A percentile compares a stretch with the other conserved stretches of the same genome.
Conservation (phyloP, 768 basidiomycete species). For the Pleurotus salmoneostramineus region DNA sequence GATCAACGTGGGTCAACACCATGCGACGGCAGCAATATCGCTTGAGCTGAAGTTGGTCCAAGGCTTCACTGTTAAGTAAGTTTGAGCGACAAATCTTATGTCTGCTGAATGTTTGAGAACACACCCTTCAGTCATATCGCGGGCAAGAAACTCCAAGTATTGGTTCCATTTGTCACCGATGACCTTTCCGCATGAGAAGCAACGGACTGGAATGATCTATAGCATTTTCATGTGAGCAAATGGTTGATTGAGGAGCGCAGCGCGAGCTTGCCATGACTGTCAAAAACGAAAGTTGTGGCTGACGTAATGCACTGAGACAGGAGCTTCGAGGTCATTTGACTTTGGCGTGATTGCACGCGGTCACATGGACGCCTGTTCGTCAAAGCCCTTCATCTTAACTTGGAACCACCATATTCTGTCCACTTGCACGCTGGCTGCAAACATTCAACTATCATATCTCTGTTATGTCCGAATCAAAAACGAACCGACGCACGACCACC, state of each 20-base stretch:
- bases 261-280: no score
- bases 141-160: constrained; percentile 78
- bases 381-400: not conserved
- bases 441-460: not conserved
- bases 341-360: not conserved
- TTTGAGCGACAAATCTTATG: not conserved
- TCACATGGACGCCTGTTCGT: not conserved
- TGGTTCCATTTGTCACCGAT: constrained; percentile 94
- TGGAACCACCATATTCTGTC: not conserved
- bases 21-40: constrained; percentile 96
- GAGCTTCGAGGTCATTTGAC: not conserved
- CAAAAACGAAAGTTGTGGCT: no score
- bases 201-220: constrained; percentile 94
- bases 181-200: constrained; percentile 96
- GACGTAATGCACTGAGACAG: no score
- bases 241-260: no score
- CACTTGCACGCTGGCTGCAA: not conserved
- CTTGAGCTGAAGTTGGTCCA: constrained; percentile 86
- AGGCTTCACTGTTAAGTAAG: constrained; percentile 63
- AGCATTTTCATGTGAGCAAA: not conserved
- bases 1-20: constrained; percentile 96
- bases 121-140: constrained; percentile 87
- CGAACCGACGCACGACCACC: not conserved
- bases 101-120: constrained; percentile 22
- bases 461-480: not conserved